Evolutionary conservation across 306 rosid genomes (phyloP), one percentile per base, ranked within the genome.

Genomic region (Nissolia schottii): DNA sequence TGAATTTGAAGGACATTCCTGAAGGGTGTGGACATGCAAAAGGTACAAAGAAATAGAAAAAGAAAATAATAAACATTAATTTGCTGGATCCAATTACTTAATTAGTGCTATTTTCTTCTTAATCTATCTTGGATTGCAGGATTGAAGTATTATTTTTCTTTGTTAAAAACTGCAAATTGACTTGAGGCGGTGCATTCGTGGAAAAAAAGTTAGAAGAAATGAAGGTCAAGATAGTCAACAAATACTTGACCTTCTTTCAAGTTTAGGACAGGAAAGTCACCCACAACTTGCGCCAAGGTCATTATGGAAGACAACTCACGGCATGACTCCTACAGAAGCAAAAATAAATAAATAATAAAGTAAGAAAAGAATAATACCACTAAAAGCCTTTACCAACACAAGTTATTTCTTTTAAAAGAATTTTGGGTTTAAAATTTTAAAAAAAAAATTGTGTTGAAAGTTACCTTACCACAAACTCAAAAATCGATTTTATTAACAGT

Each of bases 181-280:
- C 41, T n/a, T 27, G 13, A 27, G 57, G 57, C 59, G 14, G 31
- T 55, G 65, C 24, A 18, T 12, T 51, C 14, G 56, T 74, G 73
- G 14, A 34, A 16, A 25, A 75, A 28, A n/a, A 28, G 40, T 15
- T 10, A 6, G 38, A 34, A 53, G 27, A 18, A 43, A 25, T 9
- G 25, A 1, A 3, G 29, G 75, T 77, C 75, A 68, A 77, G 67
- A 7, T 25, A 59, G 76, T 77, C 69, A 77, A 59, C 19, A 1
- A 16, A 68, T 2, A 3, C 25, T 16, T 68, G 70, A 68, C 75
- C 14, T 34, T 37, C 27, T 31, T 57, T 20, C 71, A 59, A 22
- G 31, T 18, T 23, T 6, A 7, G 23, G 43, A 20, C 13, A 14
- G 18, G 15, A 61, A 58, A 71, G 59, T 58, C 76, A 28, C 43